Evolutionary conservation across 2,329 filamentous ascomycete genomes (phyloP), one percentile per base, ranked within the genome.

Genomic region (Sarocladium strictum): DNA sequence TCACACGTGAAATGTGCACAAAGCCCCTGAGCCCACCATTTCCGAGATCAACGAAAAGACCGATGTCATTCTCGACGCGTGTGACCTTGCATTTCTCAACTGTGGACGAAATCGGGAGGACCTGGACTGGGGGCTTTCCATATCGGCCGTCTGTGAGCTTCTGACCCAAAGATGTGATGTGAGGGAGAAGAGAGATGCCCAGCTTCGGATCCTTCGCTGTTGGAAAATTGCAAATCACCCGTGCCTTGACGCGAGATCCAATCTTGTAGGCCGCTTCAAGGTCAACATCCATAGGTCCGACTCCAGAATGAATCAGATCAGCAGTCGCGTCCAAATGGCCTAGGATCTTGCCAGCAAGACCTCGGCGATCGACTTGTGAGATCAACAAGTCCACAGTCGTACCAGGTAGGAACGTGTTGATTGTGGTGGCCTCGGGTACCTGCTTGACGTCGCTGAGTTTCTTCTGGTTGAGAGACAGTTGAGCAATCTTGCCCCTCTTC

Each of bases 1-100:
- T 88, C 58, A 99, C 81, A 59, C 89, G 84, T 1, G 94, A 99
- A 60, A 99, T 95, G 69, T 99, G 94, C 21, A 95, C 91, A 64
- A 97, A 99, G 10, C 90, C 90, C n/a, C 82, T 76, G 2, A 93
- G 76, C 27, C 85, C 90, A 3, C 69, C 58, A 15, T 72, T 59
- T 1, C 85, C 85, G 37, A 91, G 72, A 60, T 88, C 82, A 7
- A 91, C 78, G 63, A 95, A 96, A 2, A 97, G 76, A 53, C 94
- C 95, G 57, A 93, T 81, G 2, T 86, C 84, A 4, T 85, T 76
- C 60, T 95, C 88, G 2, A 97, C 90, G 60, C 87, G 87, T 53
- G 85, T 80, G 7, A 99, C 85, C 35, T 83, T 90, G 55, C 89
- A 90, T 60, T 87, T 81, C 47, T 93, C 85, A 24, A 97, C 74